These are phyloP conservation scores for Caloboletus inedulis DNA, from an alignment of 1,284 basidiomycete genomes.

Conservation along the genomic window DNA sequence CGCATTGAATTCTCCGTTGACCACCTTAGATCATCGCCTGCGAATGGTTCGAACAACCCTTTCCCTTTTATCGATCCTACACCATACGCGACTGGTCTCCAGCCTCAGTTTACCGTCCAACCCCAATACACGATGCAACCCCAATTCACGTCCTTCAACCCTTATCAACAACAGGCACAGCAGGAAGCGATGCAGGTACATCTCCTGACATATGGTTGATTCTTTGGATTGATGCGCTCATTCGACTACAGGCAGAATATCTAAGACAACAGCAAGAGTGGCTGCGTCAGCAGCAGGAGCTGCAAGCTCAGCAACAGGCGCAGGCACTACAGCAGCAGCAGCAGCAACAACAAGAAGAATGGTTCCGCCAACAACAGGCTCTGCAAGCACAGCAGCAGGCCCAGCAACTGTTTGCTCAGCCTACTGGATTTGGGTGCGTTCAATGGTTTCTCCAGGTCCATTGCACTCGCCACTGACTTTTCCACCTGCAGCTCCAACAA, in stretches of 20 bases:
- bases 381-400: constrained; percentile 50
- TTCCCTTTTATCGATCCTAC: constrained; percentile 70
- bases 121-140: constrained; percentile 64
- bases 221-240: constrained; percentile 5
- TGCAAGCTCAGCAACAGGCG: constrained; percentile 39
- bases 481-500: constrained; percentile 79
- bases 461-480: constrained; percentile 2
- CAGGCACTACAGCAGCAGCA: constrained; percentile 34
- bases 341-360: constrained; percentile 66
- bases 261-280: constrained; percentile 71
- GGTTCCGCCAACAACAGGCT: constrained; percentile 65
- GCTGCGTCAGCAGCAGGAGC: constrained; percentile 45
- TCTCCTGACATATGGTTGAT: constrained; percentile 4
- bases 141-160: constrained; percentile 88
- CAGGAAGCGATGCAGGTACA: constrained; percentile 71
- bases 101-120: constrained; percentile 71
- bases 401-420: constrained; percentile 59
- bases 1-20: constrained; percentile 7
- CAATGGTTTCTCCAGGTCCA: not conserved
- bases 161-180: constrained; percentile 93
- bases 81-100: constrained; percentile 55
- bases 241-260: constrained; percentile 54
- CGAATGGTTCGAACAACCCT: constrained; percentile 43
- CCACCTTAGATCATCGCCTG: constrained; percentile 33
- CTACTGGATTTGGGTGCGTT: constrained; percentile 68